These are phyloP conservation scores for Tricladium varicosporioides DNA, from an alignment of 2,329 filamentous ascomycete species.

Conservation along the genomic window DNA sequence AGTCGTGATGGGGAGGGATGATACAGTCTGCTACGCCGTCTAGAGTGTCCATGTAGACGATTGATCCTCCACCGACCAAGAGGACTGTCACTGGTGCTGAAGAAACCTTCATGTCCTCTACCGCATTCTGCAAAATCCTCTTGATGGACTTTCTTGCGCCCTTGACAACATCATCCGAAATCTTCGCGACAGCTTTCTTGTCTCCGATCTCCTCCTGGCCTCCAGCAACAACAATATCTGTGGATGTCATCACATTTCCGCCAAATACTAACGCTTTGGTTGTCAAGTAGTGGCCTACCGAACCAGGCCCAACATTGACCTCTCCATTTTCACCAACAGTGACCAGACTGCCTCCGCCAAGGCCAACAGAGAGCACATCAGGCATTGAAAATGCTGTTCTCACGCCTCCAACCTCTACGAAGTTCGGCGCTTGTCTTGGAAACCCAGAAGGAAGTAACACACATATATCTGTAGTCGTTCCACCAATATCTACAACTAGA, in stretches of 20 bases:
- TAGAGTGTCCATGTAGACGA: conserved; percentile 44
- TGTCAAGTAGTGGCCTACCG: conserved; percentile 50
- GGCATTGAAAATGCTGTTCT: conserved; percentile 57
- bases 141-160: conserved; percentile 28
- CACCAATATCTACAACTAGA: conserved; percentile 54
- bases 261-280: conserved; percentile 51
- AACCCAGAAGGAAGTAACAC: conserved; percentile 50
- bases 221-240: conserved; percentile 44
- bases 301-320: conserved; percentile 51
- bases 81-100: conserved; percentile 50
- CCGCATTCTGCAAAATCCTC: conserved; percentile 47
- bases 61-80: conserved; percentile 54
- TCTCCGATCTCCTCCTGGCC: conserved; percentile 25
- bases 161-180: conserved; percentile 13
- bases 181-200: conserved; percentile 7
- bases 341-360: conserved; percentile 53
- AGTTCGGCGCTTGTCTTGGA: conserved; percentile 55
- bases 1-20: conserved; percentile 48
- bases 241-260: conserved; percentile 50
- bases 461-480: conserved; percentile 57
- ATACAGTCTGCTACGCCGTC: conserved; percentile 48
- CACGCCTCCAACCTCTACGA: conserved; percentile 54
- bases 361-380: conserved; percentile 51
- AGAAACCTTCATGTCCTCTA: conserved; percentile 56
- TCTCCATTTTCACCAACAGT: conserved; percentile 15